phyloP scores from a whole-genome alignment of 129 eudicot genomes.

The Centaurea solstitialis region DNA sequence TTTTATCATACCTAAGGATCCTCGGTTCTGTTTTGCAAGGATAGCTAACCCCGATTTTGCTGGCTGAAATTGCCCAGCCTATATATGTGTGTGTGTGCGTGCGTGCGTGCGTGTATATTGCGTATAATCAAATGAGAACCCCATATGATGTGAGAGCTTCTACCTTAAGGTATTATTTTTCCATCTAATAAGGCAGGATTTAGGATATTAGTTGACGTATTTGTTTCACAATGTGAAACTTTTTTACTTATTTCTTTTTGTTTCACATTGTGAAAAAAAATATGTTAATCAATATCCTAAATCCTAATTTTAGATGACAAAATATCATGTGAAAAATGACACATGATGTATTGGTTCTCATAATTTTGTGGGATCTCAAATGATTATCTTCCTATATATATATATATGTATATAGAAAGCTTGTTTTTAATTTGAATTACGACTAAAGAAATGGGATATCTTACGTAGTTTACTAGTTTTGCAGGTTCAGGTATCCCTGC shows the following conservation, averaged over 20 bases:
- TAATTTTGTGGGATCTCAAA: not conserved
- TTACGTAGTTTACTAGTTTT: constrained; percentile 60
- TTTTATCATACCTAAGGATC: not conserved
- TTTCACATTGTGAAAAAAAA: not conserved
- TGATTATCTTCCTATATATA: not conserved
- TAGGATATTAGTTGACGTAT: no score
- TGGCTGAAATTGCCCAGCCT: constrained; percentile 4
- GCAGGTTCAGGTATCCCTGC: constrained; percentile 88
- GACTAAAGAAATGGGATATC: constrained; percentile 31
- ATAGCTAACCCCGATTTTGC: constrained; percentile 13
- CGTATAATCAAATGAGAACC: not conserved
- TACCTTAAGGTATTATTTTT: not conserved
- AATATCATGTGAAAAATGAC: not conserved
- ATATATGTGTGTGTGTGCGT: not conserved
- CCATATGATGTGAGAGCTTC: not conserved
- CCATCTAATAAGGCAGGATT: no score
- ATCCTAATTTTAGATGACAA: not conserved
- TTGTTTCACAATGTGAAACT: not conserved
- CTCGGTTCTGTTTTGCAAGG: constrained; percentile 5
- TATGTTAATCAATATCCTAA: not conserved
- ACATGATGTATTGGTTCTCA: not conserved
- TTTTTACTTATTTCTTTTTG: not conserved
- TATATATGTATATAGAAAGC: not conserved
- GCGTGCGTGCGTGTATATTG: not conserved
- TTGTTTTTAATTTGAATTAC: not conserved